Evolutionary conservation across 148 eudicot genomes (phyloP).

Genomic region (Cornus kousa): DNA sequence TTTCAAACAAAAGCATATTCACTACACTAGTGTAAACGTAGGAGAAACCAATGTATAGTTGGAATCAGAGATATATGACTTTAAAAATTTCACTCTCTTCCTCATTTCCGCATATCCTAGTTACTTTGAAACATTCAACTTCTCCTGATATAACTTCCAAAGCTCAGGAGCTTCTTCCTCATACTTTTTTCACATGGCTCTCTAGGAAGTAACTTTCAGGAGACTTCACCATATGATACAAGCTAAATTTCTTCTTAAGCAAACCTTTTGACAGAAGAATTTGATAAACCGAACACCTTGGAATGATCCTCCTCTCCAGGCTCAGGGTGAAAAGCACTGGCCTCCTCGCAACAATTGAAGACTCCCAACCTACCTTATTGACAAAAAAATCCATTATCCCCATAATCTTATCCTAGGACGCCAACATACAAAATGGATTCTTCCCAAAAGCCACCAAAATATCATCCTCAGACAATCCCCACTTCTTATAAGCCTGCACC

Average conservation of each 20-base stretch:
- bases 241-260: background rate
- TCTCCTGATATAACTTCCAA: background rate
- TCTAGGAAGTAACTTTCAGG: background rate
- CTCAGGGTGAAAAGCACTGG: slow-evolving; percentile 13
- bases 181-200: background rate
- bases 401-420: slow-evolving; percentile 21
- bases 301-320: slow-evolving; percentile 28
- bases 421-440: slow-evolving; percentile 9
- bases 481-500: slow-evolving; percentile 17
- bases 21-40: no score
- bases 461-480: slow-evolving; percentile 30
- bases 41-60: background rate
- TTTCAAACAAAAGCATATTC: no score
- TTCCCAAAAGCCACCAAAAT: slow-evolving; percentile 12
- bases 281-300: slow-evolving; percentile 23
- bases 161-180: slow-evolving; percentile 14
- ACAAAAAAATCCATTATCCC: slow-evolving; percentile 22
- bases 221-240: background rate
- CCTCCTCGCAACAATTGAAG: background rate
- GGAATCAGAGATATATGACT: background rate
- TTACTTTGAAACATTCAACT: background rate
- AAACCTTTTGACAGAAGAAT: slow-evolving; percentile 20
- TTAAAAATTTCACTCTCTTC: background rate
- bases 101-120: background rate
- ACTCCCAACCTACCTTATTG: slow-evolving; percentile 16